phyloP scores from a whole-genome alignment of 1,284 basidiomycete genomes.

The Apiotrichum laibachii region DNA sequence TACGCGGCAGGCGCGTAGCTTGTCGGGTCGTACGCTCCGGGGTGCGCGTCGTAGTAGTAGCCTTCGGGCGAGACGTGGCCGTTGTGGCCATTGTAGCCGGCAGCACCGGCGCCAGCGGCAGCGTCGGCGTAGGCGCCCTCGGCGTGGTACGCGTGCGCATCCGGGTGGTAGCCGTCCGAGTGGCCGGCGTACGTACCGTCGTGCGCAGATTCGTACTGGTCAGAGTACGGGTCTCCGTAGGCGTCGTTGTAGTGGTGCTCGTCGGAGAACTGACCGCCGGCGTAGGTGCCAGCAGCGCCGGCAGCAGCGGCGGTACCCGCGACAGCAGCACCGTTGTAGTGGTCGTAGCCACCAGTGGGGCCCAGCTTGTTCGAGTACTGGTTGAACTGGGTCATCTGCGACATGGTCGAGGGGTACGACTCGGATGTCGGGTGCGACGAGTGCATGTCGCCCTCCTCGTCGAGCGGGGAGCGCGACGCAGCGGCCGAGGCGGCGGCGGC shows the following conservation, averaged over 20 bases:
- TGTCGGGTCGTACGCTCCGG: constrained; percentile 1
- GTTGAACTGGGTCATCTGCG: constrained; percentile 49
- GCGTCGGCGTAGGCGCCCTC: neutral
- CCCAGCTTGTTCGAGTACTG: constrained; percentile 44
- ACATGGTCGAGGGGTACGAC: constrained; percentile 46
- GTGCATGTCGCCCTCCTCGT: constrained; percentile 48
- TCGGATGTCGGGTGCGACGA: constrained; percentile 34
- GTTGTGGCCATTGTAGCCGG: neutral
- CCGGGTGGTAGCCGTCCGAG: neutral
- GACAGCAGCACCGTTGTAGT: constrained; percentile 25
- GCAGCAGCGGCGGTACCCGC: constrained; percentile 22
- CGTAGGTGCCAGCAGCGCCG: constrained; percentile 26
- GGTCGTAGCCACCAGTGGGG: constrained; percentile 46
- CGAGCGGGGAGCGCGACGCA: constrained; percentile 46
- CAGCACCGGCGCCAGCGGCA: neutral
- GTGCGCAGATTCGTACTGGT: constrained; percentile 6
- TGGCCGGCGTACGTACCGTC: neutral
- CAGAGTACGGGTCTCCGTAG: constrained; percentile 13
- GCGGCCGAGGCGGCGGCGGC: constrained; percentile 47
- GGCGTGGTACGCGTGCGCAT: constrained; percentile 2
- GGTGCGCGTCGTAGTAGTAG: constrained; percentile 44
- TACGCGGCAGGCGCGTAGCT: constrained; percentile 1
- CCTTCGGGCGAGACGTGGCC: constrained; percentile 14
- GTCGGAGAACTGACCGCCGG: constrained; percentile 19
- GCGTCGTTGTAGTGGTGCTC: constrained; percentile 11